phyloP scores from a whole-genome alignment of 1,284 basidiomycete species.

The Cryptococcus sp. region DNA sequence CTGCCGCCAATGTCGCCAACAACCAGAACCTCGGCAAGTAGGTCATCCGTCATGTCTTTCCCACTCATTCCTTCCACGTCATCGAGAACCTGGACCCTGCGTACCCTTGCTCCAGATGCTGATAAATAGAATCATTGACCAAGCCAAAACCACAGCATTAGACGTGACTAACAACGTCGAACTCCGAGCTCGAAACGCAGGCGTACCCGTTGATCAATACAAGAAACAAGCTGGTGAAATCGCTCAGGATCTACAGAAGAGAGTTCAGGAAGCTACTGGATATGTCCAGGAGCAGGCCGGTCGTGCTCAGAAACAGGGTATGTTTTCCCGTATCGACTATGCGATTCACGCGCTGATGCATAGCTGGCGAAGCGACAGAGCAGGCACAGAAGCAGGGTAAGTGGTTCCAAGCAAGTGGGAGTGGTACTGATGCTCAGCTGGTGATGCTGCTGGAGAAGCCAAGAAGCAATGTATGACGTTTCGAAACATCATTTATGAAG shows the following conservation, averaged over 20 bases:
- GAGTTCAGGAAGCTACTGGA: slow-evolving; percentile 7
- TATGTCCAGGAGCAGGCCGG: slow-evolving; percentile 8
- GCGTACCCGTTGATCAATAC: slow-evolving; percentile 26
- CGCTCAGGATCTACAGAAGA: slow-evolving; percentile 10
- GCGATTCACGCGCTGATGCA: neutral
- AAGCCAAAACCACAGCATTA: slow-evolving; percentile 9
- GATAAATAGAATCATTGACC: slow-evolving; percentile 3
- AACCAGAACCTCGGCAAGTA: slow-evolving; percentile 1
- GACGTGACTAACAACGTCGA: slow-evolving; percentile 15
- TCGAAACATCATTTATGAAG: neutral
- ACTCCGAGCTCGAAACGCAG: slow-evolving; percentile 18
- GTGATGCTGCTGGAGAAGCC: neutral
- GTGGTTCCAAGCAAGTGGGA: too few relatives aligned
- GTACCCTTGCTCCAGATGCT: slow-evolving; percentile 3
- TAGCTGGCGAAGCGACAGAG: slow-evolving; percentile 4
- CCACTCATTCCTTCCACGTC: too few relatives aligned
- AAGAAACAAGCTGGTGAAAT: slow-evolving; percentile 12
- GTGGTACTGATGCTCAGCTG: neutral
- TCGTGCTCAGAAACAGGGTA: neutral
- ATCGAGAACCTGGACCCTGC: too few relatives aligned
- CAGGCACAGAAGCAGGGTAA: neutral
- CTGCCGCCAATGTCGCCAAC: neutral
- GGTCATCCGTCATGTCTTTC: slow-evolving; percentile 1
- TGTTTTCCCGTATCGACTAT: neutral
- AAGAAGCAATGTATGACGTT: neutral